Percentiles rank a stretch among this genome's conserved stretches.
phyloP scores from a whole-genome alignment of 768 basidiomycete genomes.

The Flagelloscypha sp. region DNA sequence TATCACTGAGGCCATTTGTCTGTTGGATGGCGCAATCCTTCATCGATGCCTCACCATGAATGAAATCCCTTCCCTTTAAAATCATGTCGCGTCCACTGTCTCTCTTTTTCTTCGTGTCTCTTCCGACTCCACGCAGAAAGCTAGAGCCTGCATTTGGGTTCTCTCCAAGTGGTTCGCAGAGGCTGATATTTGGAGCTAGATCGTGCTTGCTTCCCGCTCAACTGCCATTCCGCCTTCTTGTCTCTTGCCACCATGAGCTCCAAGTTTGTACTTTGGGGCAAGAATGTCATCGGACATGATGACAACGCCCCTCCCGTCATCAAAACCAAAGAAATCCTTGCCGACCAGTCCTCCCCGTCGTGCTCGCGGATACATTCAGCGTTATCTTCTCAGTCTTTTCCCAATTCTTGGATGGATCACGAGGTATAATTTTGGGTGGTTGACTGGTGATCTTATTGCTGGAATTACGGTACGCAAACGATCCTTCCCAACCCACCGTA shows the following conservation, averaged over 20 bases:
- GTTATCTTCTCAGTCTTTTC: slow-evolving; percentile 70
- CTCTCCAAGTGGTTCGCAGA: no score
- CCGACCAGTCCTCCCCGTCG: slow-evolving; percentile 22
- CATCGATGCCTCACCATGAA: no score
- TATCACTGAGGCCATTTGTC: no score
- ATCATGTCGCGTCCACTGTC: no score
- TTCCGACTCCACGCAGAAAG: no score
- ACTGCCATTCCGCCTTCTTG: not conserved
- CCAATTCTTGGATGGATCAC: slow-evolving; percentile 82
- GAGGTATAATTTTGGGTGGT: slow-evolving; percentile 79
- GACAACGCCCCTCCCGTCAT: slow-evolving; percentile 53
- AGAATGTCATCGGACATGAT: slow-evolving; percentile 52
- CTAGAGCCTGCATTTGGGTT: no score
- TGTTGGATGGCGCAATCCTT: no score
- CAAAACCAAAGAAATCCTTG: slow-evolving; percentile 50
- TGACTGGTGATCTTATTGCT: slow-evolving; percentile 81
- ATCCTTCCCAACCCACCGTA: no score
- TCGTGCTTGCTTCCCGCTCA: slow-evolving; percentile 2
- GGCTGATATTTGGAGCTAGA: no score
- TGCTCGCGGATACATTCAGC: slow-evolving; percentile 7
- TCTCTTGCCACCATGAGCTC: slow-evolving; percentile 23
- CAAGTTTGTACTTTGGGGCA: slow-evolving; percentile 40
- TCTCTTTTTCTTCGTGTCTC: no score
- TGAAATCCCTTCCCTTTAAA: no score
- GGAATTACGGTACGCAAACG: slow-evolving; percentile 89